Evolutionary conservation across 2,329 filamentous ascomycete genomes (phyloP).

Genomic region (Endothia cerciana): DNA sequence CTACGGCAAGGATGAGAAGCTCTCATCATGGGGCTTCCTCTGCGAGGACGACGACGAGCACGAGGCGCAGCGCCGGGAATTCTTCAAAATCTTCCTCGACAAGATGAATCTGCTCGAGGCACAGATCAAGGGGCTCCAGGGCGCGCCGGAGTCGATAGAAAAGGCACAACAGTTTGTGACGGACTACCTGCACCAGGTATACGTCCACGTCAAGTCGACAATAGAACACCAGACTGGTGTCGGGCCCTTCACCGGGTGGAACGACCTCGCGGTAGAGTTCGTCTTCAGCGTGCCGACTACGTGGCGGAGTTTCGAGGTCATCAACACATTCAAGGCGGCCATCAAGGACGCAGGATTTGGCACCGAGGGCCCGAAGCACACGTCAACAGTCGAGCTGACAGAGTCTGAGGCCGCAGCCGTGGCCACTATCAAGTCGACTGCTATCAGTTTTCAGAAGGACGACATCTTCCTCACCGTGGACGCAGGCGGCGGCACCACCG

Average conservation of each 20-base stretch:
- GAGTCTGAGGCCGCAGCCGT: slow-evolving; percentile 54
- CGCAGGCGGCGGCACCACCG: slow-evolving; percentile 52
- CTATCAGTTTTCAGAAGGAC: slow-evolving; percentile 42
- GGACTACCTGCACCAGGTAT: slow-evolving; percentile 55
- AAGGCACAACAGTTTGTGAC: slow-evolving; percentile 52
- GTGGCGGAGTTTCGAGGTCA: slow-evolving; percentile 53
- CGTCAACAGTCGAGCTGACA: slow-evolving; percentile 48
- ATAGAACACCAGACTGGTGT: slow-evolving; percentile 46
- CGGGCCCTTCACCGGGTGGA: slow-evolving; percentile 45
- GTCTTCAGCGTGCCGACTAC: slow-evolving; percentile 62
- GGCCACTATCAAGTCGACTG: slow-evolving; percentile 48
- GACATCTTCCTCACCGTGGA: slow-evolving; percentile 50
- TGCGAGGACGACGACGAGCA: slow-evolving; percentile 51
- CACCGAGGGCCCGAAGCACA: slow-evolving; percentile 42
- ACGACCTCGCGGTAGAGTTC: slow-evolving; percentile 52
- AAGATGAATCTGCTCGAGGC: slow-evolving; percentile 46
- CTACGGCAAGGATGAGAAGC: slow-evolving; percentile 44
- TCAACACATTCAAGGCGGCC: slow-evolving; percentile 55
- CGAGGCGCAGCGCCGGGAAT: slow-evolving; percentile 46
- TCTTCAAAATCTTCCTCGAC: slow-evolving; percentile 62
- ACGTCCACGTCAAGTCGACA: slow-evolving; percentile 51
- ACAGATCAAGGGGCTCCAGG: slow-evolving; percentile 48
- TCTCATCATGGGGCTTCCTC: slow-evolving; percentile 58
- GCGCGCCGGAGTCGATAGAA: slow-evolving; percentile 44
- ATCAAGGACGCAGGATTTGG: slow-evolving; percentile 55